Percentiles rank a stretch among this genome's conserved stretches.
Conservation (phyloP, 129 eudicot species). For the Chrysanthemum lavandulifolium region DNA sequence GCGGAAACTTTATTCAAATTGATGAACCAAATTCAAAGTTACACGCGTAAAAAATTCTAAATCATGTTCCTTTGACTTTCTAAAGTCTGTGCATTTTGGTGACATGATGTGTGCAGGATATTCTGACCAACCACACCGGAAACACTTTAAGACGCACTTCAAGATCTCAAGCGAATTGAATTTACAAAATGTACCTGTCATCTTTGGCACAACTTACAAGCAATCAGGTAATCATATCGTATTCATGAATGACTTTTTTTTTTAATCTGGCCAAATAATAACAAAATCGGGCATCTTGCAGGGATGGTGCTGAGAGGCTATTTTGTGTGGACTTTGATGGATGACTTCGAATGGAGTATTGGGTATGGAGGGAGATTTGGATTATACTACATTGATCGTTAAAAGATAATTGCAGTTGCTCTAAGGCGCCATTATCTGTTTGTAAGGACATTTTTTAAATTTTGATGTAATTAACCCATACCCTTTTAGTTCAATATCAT, state of each 20-base stretch:
- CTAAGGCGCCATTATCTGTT: too few species aligned
- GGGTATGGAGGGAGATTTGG: slow-evolving; percentile 55
- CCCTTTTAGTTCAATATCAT: too few species aligned
- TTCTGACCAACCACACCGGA: slow-evolving; percentile 29
- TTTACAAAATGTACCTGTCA: slow-evolving; percentile 50
- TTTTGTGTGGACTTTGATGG: slow-evolving; percentile 75
- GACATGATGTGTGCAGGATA: slow-evolving; percentile 27
- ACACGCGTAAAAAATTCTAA: too few species aligned
- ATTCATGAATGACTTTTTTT: neutral
- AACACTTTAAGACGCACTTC: slow-evolving; percentile 19
- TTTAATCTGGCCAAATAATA: neutral
- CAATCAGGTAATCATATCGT: neutral
- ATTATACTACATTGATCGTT: slow-evolving; percentile 47
- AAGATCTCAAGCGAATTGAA: slow-evolving; percentile 52
- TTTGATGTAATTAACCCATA: too few species aligned
- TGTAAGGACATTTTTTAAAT: too few species aligned
- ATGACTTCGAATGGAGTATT: slow-evolving; percentile 61
- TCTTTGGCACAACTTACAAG: slow-evolving; percentile 29
- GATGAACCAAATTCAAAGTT: too few species aligned
- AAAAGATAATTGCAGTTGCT: slow-evolving; percentile 25
- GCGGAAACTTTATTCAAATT: slow-evolving; percentile 4
- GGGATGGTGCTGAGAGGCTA: slow-evolving; percentile 76
- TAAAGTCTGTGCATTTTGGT: too few species aligned
- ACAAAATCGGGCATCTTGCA: too few species aligned
- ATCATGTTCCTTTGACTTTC: too few species aligned